phyloP scores from a whole-genome alignment of 352 stramenopile genomes.

The Globisporangium middletonii region DNA sequence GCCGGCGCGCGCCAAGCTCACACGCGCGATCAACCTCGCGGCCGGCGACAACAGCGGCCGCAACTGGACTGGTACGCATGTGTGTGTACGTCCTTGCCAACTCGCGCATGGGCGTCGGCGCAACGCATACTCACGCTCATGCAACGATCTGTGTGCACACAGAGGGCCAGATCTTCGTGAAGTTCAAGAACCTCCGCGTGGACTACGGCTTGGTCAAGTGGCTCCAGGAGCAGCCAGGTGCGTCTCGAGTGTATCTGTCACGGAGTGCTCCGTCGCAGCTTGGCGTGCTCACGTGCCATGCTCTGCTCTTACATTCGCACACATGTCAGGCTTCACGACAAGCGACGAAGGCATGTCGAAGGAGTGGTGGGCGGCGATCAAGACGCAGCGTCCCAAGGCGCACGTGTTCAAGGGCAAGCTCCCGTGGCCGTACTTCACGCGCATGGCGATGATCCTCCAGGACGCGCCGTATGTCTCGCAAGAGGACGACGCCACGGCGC shows the following conservation, averaged over 20 bases:
- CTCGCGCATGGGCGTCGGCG: neutral
- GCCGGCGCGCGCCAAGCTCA: conserved; percentile 36
- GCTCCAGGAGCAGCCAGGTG: conserved; percentile 34
- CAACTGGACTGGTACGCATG: conserved; percentile 28
- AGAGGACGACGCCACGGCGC: conserved; percentile 12
- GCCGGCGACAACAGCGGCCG: conserved; percentile 22
- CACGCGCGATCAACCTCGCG: conserved; percentile 30
- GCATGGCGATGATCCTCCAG: conserved; percentile 41
- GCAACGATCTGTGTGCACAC: neutral
- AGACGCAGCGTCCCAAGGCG: conserved; percentile 33
- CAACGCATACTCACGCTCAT: neutral
- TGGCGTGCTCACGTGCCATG: no score
- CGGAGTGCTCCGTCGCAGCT: no score
- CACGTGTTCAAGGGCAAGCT: conserved; percentile 54
- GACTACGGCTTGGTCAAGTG: conserved; percentile 46
- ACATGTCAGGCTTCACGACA: conserved; percentile 19
- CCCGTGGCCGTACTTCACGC: conserved; percentile 39
- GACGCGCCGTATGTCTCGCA: conserved; percentile 16
- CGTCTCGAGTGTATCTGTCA: neutral
- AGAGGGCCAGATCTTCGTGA: conserved; percentile 53
- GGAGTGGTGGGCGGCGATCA: conserved; percentile 45
- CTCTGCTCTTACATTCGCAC: no score
- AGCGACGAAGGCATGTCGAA: conserved; percentile 29
- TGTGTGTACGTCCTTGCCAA: no score
- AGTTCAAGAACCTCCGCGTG: conserved; percentile 61